A percentile compares a stretch with the other conserved stretches of the same genome.
Evolutionary conservation across 371 early-diverging fungal species (phyloP).

Genomic region (Gilbertella persicaria): DNA sequence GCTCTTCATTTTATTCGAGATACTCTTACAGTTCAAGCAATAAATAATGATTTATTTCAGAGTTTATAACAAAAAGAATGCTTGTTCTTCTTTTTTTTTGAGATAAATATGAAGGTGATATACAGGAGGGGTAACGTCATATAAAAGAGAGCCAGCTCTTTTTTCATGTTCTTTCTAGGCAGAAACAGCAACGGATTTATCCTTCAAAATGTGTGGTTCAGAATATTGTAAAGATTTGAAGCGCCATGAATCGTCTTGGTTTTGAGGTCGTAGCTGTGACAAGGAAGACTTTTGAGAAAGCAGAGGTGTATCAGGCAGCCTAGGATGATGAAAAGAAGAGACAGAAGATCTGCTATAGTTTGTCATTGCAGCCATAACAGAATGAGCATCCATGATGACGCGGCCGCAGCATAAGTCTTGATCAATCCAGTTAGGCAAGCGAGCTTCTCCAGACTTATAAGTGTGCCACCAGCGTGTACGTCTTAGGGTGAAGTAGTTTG

Average conservation of each 20-base stretch:
- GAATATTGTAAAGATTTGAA: constrained; percentile 17
- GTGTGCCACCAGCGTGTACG: constrained; percentile 25
- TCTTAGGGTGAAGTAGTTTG: constrained; percentile 10
- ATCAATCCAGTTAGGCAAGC: constrained; percentile 24
- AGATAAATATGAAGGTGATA: too few species aligned
- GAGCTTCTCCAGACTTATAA: constrained; percentile 27
- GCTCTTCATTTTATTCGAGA: too few species aligned
- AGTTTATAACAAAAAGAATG: too few species aligned
- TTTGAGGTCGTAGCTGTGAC: neutral
- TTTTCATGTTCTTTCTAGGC: neutral
- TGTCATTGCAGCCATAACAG: constrained; percentile 11
- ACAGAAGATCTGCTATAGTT: constrained; percentile 6
- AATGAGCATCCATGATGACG: constrained; percentile 10
- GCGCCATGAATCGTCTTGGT: neutral
- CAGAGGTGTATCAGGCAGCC: constrained; percentile 2
- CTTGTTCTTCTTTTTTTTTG: too few species aligned
- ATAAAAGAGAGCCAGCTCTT: neutral
- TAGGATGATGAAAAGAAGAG: neutral
- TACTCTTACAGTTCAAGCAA: too few species aligned
- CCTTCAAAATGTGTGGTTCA: constrained; percentile 3
- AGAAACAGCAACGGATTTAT: neutral
- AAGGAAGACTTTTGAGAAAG: constrained; percentile 13
- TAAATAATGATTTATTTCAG: too few species aligned
- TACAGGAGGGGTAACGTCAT: too few species aligned
- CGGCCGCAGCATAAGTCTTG: constrained; percentile 12